These are phyloP conservation scores for Fusarium cyanostomum DNA, from an alignment of 2,329 filamentous ascomycete genomes.

Conservation along the genomic window DNA sequence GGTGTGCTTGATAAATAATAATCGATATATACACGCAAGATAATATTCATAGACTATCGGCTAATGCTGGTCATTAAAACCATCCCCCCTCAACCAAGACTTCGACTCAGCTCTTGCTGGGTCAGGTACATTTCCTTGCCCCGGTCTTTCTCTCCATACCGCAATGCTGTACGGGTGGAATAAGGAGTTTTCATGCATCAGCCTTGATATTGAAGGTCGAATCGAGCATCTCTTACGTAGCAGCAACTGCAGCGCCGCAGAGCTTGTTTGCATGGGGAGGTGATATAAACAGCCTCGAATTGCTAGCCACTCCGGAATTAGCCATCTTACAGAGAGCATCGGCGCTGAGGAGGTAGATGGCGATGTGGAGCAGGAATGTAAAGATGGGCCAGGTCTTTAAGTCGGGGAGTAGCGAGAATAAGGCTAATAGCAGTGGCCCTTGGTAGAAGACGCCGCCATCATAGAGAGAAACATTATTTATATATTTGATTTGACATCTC, in stretches of 20 bases:
- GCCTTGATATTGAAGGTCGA: neutral
- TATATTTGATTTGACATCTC: too few species aligned
- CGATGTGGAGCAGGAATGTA: constrained; percentile 82
- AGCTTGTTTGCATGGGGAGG: constrained; percentile 78
- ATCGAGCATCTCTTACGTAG: constrained; percentile 66
- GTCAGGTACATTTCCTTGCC: too few species aligned
- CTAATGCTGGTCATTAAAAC: too few species aligned
- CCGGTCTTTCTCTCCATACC: constrained; percentile 87
- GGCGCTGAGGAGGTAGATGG: constrained; percentile 84
- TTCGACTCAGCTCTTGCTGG: too few species aligned
- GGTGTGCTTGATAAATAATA: too few species aligned
- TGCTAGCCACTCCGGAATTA: constrained; percentile 78
- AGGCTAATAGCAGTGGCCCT: constrained; percentile 87
- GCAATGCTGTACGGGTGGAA: constrained; percentile 96
- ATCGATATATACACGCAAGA: too few species aligned
- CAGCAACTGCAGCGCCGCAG: constrained; percentile 78
- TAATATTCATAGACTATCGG: too few species aligned
- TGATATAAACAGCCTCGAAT: constrained; percentile 81
- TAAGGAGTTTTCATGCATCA: constrained; percentile 70
- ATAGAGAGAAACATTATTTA: constrained; percentile 95
- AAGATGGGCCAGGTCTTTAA: constrained; percentile 72
- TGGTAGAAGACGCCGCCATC: constrained; percentile 87
- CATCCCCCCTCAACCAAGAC: too few species aligned
- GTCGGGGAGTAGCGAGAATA: constrained; percentile 89
- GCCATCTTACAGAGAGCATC: constrained; percentile 82